These are phyloP conservation scores for Aspergillus saccharolyticus DNA, from an alignment of 495 filamentous ascomycete genomes.

Conservation along the genomic window DNA sequence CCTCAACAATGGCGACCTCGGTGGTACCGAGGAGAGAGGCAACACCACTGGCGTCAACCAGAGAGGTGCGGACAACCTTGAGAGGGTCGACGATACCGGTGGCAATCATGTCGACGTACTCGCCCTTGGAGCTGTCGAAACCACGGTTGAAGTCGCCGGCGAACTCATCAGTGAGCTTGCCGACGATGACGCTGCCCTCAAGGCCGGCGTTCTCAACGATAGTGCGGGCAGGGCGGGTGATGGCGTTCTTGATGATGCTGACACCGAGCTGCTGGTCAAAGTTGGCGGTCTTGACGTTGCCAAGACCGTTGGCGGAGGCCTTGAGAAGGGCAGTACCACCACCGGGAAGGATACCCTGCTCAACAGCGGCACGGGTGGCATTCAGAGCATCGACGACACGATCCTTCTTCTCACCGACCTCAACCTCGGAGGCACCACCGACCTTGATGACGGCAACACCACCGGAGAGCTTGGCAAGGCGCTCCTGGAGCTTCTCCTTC, in stretches of 20 bases:
- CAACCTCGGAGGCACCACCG: constrained; percentile 93
- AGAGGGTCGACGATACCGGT: constrained; percentile 96
- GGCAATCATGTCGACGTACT: constrained; percentile 97
- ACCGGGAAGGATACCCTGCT: constrained; percentile 97
- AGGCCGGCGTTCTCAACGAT: constrained; percentile 98
- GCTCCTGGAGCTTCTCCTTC: constrained; percentile 99
- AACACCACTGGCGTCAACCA: constrained; percentile 92
- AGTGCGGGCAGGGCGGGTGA: constrained; percentile 86
- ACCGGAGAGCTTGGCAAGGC: constrained; percentile 97
- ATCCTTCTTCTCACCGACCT: constrained; percentile 99
- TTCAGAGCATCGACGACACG: constrained; percentile 97
- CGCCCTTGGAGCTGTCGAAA: constrained; percentile 90
- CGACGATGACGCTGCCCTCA: constrained; percentile 93
- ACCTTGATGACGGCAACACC: constrained; percentile 99
- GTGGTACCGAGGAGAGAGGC: constrained; percentile 96
- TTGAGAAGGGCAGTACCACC: constrained; percentile 98
- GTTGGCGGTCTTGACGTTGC: constrained; percentile 78
- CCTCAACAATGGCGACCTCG: constrained; percentile 95
- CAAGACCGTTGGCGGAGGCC: constrained; percentile 84
- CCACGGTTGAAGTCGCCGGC: constrained; percentile 95
- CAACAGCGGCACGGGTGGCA: constrained; percentile 95
- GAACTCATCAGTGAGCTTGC: constrained; percentile 95
- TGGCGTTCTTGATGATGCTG: constrained; percentile 93
- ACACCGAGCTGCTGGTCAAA: constrained; percentile 99
- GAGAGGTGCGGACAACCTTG: constrained; percentile 96